These are phyloP conservation scores for Xylaria palmicola DNA, from an alignment of 495 filamentous ascomycete species.

Conservation along the genomic window DNA sequence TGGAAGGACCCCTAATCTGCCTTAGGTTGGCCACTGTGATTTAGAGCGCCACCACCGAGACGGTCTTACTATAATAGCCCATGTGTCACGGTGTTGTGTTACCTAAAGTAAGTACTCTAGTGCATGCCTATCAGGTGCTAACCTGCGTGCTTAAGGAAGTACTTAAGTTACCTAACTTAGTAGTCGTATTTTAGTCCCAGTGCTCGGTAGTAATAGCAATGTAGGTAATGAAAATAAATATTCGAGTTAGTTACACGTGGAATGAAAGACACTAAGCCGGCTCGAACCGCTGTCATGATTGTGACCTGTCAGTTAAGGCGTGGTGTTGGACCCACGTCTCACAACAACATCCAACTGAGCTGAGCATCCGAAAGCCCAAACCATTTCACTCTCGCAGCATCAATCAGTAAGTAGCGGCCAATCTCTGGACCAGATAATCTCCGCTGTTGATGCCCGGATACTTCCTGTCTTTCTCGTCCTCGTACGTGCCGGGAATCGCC, in stretches of 20 bases:
- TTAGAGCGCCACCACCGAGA: not conserved
- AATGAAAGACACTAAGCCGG: too few relatives aligned
- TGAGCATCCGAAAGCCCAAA: not conserved
- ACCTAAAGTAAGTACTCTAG: too few relatives aligned
- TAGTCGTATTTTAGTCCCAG: too few relatives aligned
- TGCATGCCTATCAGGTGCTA: too few relatives aligned
- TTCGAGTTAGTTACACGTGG: not conserved
- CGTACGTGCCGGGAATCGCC: slow-evolving; percentile 82
- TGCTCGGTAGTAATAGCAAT: not conserved
- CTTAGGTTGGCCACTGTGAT: not conserved
- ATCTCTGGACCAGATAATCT: slow-evolving; percentile 77
- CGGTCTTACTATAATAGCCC: too few relatives aligned
- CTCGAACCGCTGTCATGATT: too few relatives aligned
- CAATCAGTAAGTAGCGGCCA: slow-evolving; percentile 67
- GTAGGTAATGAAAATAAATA: not conserved
- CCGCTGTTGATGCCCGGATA: slow-evolving; percentile 76
- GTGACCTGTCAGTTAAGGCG: too few relatives aligned
- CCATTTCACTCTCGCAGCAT: not conserved
- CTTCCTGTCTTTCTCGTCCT: slow-evolving; percentile 66
- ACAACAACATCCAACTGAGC: not conserved
- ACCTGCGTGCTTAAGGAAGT: too few relatives aligned
- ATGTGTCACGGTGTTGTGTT: too few relatives aligned
- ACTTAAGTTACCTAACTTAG: too few relatives aligned
- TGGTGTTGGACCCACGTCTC: not conserved
- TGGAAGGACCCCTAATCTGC: slow-evolving; percentile 7